These are phyloP conservation scores for Boletus patriciae DNA, from an alignment of 768 basidiomycete species.

Conservation along the genomic window DNA sequence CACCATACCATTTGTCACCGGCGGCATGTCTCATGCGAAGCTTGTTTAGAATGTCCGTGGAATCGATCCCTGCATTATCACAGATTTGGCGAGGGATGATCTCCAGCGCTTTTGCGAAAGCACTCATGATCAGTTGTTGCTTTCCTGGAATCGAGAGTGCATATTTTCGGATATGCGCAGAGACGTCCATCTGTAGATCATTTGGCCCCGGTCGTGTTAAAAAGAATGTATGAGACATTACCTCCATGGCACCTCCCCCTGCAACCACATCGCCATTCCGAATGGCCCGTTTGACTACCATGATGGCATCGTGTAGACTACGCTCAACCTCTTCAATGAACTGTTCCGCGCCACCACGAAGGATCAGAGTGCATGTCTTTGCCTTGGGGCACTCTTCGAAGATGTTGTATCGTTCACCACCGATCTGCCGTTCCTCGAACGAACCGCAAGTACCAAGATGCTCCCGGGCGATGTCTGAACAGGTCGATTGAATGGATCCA, in stretches of 20 bases:
- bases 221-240: conserved; percentile 33
- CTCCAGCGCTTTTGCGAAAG: conserved; percentile 96
- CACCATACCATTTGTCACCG: conserved; percentile 88
- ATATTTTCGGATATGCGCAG: conserved; percentile 88
- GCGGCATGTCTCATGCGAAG: conserved; percentile 94
- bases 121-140: conserved; percentile 88
- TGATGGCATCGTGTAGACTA: conserved; percentile 96
- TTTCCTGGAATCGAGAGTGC: conserved; percentile 94
- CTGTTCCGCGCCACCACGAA: conserved; percentile 96
- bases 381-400: conserved; percentile 93
- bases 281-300: conserved; percentile 99
- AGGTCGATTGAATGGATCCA: conserved; percentile 92
- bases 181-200: conserved; percentile 85
- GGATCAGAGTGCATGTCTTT: conserved; percentile 91
- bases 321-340: conserved; percentile 99
- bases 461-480: conserved; percentile 85
- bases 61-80: conserved; percentile 97
- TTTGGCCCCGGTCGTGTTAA: not conserved
- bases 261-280: conserved; percentile 96
- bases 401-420: conserved; percentile 94
- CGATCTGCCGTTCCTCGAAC: conserved; percentile 95
- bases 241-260: conserved; percentile 97
- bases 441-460: conserved; percentile 92
- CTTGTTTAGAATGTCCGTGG: conserved; percentile 96
- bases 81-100: conserved; percentile 98